phyloP scores from a whole-genome alignment of 2,329 filamentous ascomycete genomes.

The Penicillium olsonii region DNA sequence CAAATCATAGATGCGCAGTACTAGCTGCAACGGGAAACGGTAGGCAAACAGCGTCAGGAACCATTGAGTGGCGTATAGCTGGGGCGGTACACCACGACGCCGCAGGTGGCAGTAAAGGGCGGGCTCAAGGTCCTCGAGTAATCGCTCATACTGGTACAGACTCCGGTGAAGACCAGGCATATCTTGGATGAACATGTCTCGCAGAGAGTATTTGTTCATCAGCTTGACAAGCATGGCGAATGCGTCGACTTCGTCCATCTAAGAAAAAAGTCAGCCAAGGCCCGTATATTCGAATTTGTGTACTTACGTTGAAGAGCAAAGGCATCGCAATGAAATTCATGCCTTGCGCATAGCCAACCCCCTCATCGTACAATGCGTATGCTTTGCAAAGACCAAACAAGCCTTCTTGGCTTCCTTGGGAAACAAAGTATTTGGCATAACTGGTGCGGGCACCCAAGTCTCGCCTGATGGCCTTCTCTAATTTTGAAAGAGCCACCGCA shows the following conservation, averaged over 20 bases:
- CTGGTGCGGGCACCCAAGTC: slow-evolving; percentile 91
- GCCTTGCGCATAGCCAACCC: slow-evolving; percentile 93
- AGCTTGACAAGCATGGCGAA: slow-evolving; percentile 89
- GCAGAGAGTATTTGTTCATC: slow-evolving; percentile 94
- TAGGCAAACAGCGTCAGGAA: slow-evolving; percentile 98
- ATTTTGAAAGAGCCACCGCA: slow-evolving; percentile 68
- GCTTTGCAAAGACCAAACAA: slow-evolving; percentile 96
- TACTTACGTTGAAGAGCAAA: slow-evolving; percentile 81
- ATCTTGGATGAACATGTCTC: slow-evolving; percentile 90
- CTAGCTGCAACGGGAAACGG: slow-evolving; percentile 92
- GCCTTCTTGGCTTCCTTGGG: slow-evolving; percentile 87
- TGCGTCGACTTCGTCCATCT: slow-evolving; percentile 97
- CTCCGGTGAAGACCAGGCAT: slow-evolving; percentile 95
- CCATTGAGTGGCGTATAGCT: slow-evolving; percentile 98
- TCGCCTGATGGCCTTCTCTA: slow-evolving; percentile 88
- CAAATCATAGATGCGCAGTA: slow-evolving; percentile 93
- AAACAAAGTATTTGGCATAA: slow-evolving; percentile 93
- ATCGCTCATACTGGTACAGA: slow-evolving; percentile 90
- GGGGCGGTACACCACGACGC: slow-evolving; percentile 80
- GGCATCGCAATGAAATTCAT: slow-evolving; percentile 99
- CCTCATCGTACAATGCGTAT: slow-evolving; percentile 92
- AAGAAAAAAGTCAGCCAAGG: slow-evolving; percentile 8
- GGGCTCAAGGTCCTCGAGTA: slow-evolving; percentile 91
- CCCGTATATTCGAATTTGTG: neutral
- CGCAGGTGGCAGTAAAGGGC: slow-evolving; percentile 93